Evolutionary conservation across 129 eudicot genomes (phyloP).

Genomic region (Oenanthe sinensis): DNA sequence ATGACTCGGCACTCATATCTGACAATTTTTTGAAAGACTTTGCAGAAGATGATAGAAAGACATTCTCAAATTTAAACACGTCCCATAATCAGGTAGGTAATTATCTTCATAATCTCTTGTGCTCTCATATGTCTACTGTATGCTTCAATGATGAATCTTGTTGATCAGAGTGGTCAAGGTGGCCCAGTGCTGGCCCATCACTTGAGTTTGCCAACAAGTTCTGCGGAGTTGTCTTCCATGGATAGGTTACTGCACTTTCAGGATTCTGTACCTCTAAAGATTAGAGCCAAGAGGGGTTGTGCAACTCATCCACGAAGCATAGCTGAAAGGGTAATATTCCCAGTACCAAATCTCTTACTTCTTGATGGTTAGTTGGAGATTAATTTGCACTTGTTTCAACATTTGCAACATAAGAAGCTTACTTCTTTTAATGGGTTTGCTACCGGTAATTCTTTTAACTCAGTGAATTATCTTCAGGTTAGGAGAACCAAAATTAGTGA

Average conservation of each 20-base stretch:
- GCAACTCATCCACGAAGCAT: conserved; percentile 98
- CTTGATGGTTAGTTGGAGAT: not conserved
- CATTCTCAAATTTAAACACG: conserved; percentile 31
- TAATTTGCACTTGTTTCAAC: not conserved
- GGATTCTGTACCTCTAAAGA: conserved; percentile 60
- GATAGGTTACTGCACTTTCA: conserved; percentile 44
- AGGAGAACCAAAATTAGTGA: conserved; percentile 91
- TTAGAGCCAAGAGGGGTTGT: conserved; percentile 86
- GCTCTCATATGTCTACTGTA: not conserved
- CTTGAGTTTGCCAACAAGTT: conserved; percentile 63
- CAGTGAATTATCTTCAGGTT: conserved; percentile 37
- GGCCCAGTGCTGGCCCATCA: conserved; percentile 61
- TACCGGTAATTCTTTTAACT: not conserved
- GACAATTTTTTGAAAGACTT: conserved; percentile 53
- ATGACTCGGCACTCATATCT: conserved; percentile 59
- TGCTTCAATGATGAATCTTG: conserved; percentile 6
- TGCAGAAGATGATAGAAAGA: conserved; percentile 36
- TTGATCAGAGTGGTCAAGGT: conserved; percentile 35
- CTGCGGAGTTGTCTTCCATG: conserved; percentile 46
- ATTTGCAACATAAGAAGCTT: not conserved
- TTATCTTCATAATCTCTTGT: not conserved
- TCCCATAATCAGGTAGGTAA: conserved; percentile 50
- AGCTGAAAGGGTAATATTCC: conserved; percentile 71
- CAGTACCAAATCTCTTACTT: not conserved
- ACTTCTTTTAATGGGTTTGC: not conserved